Base-by-base conservation (phyloP, 257 asterid species). In the Parsonsia alboflavescens region DNA sequence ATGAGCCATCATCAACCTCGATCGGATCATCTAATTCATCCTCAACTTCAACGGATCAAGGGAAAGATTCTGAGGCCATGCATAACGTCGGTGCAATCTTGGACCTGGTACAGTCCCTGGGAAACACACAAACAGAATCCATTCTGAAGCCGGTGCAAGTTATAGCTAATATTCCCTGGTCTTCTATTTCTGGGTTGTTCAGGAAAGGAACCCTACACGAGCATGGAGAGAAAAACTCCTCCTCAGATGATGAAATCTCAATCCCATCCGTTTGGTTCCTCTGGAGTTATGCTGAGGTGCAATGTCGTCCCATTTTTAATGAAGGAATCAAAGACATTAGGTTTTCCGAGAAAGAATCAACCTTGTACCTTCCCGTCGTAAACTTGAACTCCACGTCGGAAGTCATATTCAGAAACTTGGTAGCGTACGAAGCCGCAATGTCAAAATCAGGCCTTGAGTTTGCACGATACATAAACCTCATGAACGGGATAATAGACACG, bases 51-150 rank as follows among this genome's bases (percentile, higher is more conserved):
- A 21, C 22, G 0, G 24, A 52, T 17, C 39, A 22, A 2, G 26
- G 30, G 16, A 63, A 79, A 1, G 75, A 62, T 70, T 53, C 70
- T 45, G 74, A 73, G 7, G 72, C 24, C 1, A 7, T 76, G 21
- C 75, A 73, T 10, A 57, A 79, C 53, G 24, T 76, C 0, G 77
- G 66, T 16, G 57, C 74, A 53, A 65, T 82, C 26, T 24, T 82
- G 72, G 77, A 73, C 49, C 3, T 76, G 10, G 56, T 76, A 17
- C 77, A 76, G 24, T 42, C 83, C 7, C 69, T 64, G 1, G 81
- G 81, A 6, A 75, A 48, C 19, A 78, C 44, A 48, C 68, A 68
- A 7, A 44, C 77, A 4, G 62, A 77, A 54, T 53, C n/a, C 7
- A 2, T 74, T 56, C 36, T 80, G 0, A 74, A 49, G 41, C 78